A percentile compares a stretch with the other conserved stretches of the same genome.
Conservation (phyloP, 129 eudicot species). For the Saposhnikovia divaricata region DNA sequence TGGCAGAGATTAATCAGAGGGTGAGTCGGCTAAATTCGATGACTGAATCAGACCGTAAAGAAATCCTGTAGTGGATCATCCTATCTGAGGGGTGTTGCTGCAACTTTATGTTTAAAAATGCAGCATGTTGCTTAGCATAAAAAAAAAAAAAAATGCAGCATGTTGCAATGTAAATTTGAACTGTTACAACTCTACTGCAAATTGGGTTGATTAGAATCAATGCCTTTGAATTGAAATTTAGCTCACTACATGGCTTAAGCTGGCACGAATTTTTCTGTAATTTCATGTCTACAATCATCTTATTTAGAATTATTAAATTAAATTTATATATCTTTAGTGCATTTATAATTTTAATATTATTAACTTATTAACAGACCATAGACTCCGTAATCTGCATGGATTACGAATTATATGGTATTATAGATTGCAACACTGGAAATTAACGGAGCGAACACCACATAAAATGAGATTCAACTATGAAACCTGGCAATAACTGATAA, state of each 20-base stretch:
- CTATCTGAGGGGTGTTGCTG: slow-evolving; percentile 4
- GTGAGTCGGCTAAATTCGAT: slow-evolving; percentile 63
- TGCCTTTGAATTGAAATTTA: slow-evolving; percentile 1
- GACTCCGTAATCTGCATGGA: too few relatives aligned
- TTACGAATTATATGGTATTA: too few relatives aligned
- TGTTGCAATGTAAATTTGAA: slow-evolving; percentile 15
- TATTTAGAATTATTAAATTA: too few relatives aligned
- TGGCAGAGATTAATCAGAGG: slow-evolving; percentile 95
- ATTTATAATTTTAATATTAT: too few relatives aligned
- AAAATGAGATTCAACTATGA: too few relatives aligned
- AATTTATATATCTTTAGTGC: too few relatives aligned
- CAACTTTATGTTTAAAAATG: slow-evolving; percentile 5
- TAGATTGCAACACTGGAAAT: too few relatives aligned
- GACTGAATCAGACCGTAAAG: slow-evolving; percentile 20
- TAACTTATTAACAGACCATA: too few relatives aligned
- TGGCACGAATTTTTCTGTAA: neutral
- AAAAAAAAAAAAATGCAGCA: slow-evolving; percentile 16
- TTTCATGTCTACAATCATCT: neutral
- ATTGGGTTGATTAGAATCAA: neutral
- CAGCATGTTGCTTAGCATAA: slow-evolving; percentile 9
- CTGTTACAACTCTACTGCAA: neutral
- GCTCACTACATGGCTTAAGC: neutral
- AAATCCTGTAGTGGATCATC: slow-evolving; percentile 7
- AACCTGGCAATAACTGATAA: too few relatives aligned
- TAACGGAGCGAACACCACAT: too few relatives aligned